Conservation (phyloP, 176 grass and related monocot genomes). For the Poa pratensis region DNA sequence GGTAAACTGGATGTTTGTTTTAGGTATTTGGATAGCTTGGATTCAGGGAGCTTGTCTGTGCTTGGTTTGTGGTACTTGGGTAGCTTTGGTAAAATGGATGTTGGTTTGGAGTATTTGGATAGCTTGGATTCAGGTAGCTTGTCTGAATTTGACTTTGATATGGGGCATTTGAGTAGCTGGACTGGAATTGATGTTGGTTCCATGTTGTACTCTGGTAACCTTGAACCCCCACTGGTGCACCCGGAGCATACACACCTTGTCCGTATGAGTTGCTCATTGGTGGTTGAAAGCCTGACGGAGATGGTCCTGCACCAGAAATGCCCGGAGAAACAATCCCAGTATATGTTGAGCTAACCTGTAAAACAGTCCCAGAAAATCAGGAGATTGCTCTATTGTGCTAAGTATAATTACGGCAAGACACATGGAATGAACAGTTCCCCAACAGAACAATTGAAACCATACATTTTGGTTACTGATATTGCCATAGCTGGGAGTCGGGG, state of each 20-base stretch:
- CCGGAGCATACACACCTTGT: constrained; percentile 1
- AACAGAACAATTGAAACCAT: constrained; percentile 9
- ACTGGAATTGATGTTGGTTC: constrained; percentile 19
- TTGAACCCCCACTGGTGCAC: not conserved
- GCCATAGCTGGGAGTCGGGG: constrained; percentile 5
- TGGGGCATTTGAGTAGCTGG: constrained; percentile 24
- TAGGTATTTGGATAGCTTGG: no score
- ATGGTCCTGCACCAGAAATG: constrained; percentile 18
- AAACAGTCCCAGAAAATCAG: constrained; percentile 14
- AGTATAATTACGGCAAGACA: constrained; percentile 6
- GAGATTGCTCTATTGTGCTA: not conserved
- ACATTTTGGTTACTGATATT: constrained; percentile 44
- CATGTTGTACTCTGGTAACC: constrained; percentile 36
- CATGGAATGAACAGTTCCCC: not conserved
- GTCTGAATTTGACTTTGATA: constrained; percentile 1
- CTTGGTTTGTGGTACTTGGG: constrained; percentile 8
- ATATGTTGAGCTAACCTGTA: constrained; percentile 45
- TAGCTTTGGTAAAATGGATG: constrained; percentile 37
- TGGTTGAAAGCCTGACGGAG: constrained; percentile 22
- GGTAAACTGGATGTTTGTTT: no score
- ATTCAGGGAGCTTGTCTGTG: no score
- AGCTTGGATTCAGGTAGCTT: constrained; percentile 30
- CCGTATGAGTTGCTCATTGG: constrained; percentile 20
- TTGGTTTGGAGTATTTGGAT: constrained; percentile 15
- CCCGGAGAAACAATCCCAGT: constrained; percentile 22